Base-by-base conservation (phyloP, 2,329 filamentous ascomycete species). In the Phaeomoniella chlamydospora region DNA sequence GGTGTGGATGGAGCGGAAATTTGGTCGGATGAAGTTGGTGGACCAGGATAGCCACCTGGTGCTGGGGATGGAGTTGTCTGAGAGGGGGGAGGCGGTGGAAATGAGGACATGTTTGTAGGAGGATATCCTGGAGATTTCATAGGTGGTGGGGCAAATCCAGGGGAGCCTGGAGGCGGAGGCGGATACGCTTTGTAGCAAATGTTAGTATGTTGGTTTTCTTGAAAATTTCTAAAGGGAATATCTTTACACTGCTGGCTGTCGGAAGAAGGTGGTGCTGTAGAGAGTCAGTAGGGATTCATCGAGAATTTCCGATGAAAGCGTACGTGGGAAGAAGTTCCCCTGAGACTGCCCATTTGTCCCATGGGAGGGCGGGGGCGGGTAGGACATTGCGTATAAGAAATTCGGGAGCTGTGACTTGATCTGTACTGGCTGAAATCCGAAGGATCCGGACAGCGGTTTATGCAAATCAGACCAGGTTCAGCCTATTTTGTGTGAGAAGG, bases 141-240 rank as follows among this genome's bases (percentile, higher is more conserved):
- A n/a, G 22, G 22, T 9, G 45, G 13, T 47, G 46, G 22, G 51
- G 40, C 18, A 37, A 13, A 31, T 5, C 33, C 1, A 49, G 42
- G 41, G 45, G 39, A 5, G 49, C 31, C 45, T 15, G 16, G n/a
- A 18, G 33, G 11, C 10, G 3, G 13, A 30, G n/a, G 22, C n/a
- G 22, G 22, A 26, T 26, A 26, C 9, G 22, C 22, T 26, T 6
- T 26, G 9, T n/a, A 6, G 6, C 6, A n/a, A 9, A n/a, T n/a
- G 22, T 26, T 26, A 26, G 22, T 26, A 26, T n/a, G 22, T 15
- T 14, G 13, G 33, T 15, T n/a, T 18, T 14, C 29, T 33, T 33
- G 15, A 33, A 33, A 15, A 32, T 16, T 18, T 22, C 5, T 26
- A 26, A 26, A n/a, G 22, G n/a, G 22, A 26, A 6, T 9, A 26